Evolutionary conservation across 495 filamentous ascomycete genomes (phyloP), one percentile per base, ranked within the genome.

Genomic region (Penicillium silybi): DNA sequence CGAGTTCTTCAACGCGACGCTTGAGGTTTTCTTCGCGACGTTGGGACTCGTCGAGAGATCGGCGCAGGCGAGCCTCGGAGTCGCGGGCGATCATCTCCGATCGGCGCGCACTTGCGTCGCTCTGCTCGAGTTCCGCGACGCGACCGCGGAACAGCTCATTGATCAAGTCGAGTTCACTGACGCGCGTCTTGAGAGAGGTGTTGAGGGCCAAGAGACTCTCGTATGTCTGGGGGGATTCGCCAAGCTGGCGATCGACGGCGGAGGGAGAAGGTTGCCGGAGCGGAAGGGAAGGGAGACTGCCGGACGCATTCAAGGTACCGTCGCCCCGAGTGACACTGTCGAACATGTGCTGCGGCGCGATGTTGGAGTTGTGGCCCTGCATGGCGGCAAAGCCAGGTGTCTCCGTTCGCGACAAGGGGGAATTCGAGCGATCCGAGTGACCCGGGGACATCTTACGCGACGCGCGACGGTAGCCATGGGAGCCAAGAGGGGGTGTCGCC

Each of bases 151-250:
- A 97, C 22, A 98, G 78, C 57, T 90, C 90, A 59, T 97, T 96
- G 67, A 99, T 95, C 43, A 99, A 81, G 64, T 99, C 93, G 18
- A 99, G 78, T 66, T 99, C 93, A 59, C 80, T 88, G 42, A 97
- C 91, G 22, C 92, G 85, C 6, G 91, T 97, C 74, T 91, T 93
- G 32, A 97, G 73, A 38, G 81, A 82, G 15, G 86, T 86, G 65
- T 95, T 96, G 41, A 82, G 77, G 11, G 85, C 83, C 41, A 89
- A 73, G 10, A 95, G 74, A 43, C 85, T 81, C 58, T 96, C 91
- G 57, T 89, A 90, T 9, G 87, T 88, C 58, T 85, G 88, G 6
- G 88, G 83, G 5, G 86, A 77, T 27, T 95, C 89, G 20, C 29
- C 29, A 13, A 85, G 73, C 42, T 87, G 82, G 41, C 87, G 84